Percentiles rank a stretch among this genome's conserved stretches.
phyloP scores from a whole-genome alignment of 2,329 filamentous ascomycete genomes.

The Neonectria ditissima region DNA sequence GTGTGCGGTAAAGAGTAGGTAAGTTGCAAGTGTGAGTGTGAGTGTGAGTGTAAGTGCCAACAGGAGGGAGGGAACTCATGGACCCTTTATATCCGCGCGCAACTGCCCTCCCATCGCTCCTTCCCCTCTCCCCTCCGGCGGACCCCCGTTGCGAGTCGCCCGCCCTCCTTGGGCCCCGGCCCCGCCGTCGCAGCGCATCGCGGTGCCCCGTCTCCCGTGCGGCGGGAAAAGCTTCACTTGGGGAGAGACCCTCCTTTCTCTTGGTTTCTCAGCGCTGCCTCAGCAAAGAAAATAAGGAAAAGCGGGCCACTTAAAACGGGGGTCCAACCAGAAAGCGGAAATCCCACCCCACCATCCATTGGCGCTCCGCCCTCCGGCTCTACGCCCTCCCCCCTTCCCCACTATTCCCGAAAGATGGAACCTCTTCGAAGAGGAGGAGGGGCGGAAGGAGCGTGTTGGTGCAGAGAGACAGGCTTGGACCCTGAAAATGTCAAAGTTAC shows the following conservation, averaged over 20 bases:
- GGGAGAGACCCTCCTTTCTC: neutral
- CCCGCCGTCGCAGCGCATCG: neutral
- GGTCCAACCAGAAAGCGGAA: neutral
- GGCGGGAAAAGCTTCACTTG: neutral
- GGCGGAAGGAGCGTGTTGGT: no score
- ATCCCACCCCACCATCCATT: neutral
- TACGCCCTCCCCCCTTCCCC: neutral
- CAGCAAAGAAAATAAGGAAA: neutral
- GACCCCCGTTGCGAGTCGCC: neutral
- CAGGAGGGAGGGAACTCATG: neutral
- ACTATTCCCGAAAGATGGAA: neutral
- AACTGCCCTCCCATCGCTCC: no score
- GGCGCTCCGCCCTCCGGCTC: neutral
- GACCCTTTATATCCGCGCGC: neutral
- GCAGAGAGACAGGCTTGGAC: no score
- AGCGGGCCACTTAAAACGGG: neutral
- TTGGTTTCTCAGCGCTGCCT: slow-evolving; percentile 13
- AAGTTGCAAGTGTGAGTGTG: neutral
- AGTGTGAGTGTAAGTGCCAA: neutral
- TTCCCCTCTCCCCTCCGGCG: neutral
- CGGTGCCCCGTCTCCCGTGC: neutral
- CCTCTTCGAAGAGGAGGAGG: no score
- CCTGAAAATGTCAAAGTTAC: no score
- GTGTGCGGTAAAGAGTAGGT: no score
- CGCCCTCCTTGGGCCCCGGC: neutral